Percentiles rank a stretch among this genome's conserved stretches.
phyloP scores from a whole-genome alignment of 306 rosid species.

The Cicer arietinum region DNA sequence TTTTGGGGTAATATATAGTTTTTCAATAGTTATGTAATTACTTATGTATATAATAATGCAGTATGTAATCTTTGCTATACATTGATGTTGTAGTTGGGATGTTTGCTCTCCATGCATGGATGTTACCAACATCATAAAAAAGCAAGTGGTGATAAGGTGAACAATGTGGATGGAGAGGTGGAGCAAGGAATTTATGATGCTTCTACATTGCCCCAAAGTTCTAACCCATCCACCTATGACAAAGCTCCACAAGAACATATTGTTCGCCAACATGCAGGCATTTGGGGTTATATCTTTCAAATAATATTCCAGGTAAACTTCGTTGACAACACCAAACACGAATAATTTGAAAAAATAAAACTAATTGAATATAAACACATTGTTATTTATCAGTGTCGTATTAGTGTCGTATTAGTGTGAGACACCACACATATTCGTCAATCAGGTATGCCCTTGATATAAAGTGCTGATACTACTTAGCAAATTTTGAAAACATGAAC shows the following conservation, averaged over 20 bases:
- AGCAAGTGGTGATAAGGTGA: constrained; percentile 82
- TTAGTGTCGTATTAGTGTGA: no score
- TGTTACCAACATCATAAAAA: constrained; percentile 82
- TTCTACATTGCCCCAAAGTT: constrained; percentile 43
- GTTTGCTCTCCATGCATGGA: constrained; percentile 81
- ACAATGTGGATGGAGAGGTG: constrained; percentile 70
- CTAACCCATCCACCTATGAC: constrained; percentile 46
- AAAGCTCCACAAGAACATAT: constrained; percentile 52
- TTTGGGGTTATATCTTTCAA: constrained; percentile 81
- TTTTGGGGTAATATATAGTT: constrained; percentile 75
- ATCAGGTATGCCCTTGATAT: no score
- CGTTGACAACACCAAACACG: no score
- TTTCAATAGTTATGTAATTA: constrained; percentile 8
- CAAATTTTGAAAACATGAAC: background rate
- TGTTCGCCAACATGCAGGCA: constrained; percentile 72
- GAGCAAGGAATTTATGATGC: constrained; percentile 64
- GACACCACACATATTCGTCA: background rate
- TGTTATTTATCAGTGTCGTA: no score
- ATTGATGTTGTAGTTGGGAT: constrained; percentile 69
- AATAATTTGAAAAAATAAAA: no score
- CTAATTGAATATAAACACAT: no score
- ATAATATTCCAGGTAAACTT: constrained; percentile 78
- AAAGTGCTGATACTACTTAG: background rate
- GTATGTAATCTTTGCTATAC: constrained; percentile 8
- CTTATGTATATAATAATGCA: constrained; percentile 21